Evolutionary conservation across 2,329 filamentous ascomycete species (phyloP).

Genomic region (Fusarium clavum): DNA sequence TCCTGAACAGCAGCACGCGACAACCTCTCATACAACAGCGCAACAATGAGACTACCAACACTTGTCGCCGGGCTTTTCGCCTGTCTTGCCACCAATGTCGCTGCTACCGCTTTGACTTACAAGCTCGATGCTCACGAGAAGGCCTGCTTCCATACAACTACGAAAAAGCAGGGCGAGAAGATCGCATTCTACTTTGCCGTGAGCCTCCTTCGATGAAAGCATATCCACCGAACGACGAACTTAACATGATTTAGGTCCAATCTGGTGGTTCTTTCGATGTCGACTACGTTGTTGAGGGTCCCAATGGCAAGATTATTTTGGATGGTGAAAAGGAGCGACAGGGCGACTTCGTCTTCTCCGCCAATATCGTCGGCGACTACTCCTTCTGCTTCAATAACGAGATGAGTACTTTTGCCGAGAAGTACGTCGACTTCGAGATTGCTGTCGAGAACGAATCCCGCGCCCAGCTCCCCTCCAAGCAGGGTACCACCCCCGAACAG

Average conservation of each 20-base stretch:
- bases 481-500: slow-evolving; percentile 89
- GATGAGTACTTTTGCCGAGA: slow-evolving; percentile 98
- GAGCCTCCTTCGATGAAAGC: slow-evolving; percentile 52
- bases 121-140: slow-evolving; percentile 90
- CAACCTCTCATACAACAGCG: slow-evolving; percentile 40
- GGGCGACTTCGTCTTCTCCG: slow-evolving; percentile 98
- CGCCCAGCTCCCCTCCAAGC: slow-evolving; percentile 85
- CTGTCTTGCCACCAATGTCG: slow-evolving; percentile 75
- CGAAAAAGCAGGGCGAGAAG: slow-evolving; percentile 84
- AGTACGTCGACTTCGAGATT: slow-evolving; percentile 98
- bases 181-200: slow-evolving; percentile 99
- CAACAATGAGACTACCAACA: slow-evolving; percentile 72
- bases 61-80: slow-evolving; percentile 77
- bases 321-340: slow-evolving; percentile 92
- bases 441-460: slow-evolving; percentile 91
- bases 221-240: not conserved
- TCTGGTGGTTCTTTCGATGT: slow-evolving; percentile 97
- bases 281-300: slow-evolving; percentile 89
- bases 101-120: slow-evolving; percentile 94
- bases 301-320: slow-evolving; percentile 82
- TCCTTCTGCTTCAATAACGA: slow-evolving; percentile 98
- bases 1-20: slow-evolving; percentile 49
- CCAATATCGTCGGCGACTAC: slow-evolving; percentile 88
- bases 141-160: slow-evolving; percentile 91
- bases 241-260: slow-evolving; percentile 77